Base-by-base conservation (phyloP, 2,329 filamentous ascomycete species). In the Talaromyces rugulosus region DNA sequence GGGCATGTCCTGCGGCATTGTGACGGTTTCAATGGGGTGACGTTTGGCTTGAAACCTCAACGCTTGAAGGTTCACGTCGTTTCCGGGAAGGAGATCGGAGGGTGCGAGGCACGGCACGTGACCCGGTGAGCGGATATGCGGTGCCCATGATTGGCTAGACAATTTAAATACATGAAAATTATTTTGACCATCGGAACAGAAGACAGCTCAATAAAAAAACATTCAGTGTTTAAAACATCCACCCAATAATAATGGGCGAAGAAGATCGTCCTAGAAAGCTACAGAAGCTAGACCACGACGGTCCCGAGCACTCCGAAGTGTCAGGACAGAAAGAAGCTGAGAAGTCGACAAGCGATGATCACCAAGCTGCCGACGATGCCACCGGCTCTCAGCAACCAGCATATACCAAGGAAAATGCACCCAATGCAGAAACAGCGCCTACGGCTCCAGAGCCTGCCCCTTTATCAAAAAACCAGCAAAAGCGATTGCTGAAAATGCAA, bases 1-100 rank as follows among this genome's bases (percentile, higher is more conserved):
- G 82, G 95, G 95, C 87, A 99, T 91, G 84, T 99, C 95, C 85
- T 98, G 93, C 83, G 90, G 88, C 94, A 98, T 97, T 74, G 68
- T 88, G 72, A 65, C 64, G 67, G 65, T 57, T 61, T 62, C 61
- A 57, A 62, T 59, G 57, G 51, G 63, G 44, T 64, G 65, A 61
- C 61, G 66, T 67, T 65, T 66, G 65, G 65, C 55, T 18, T 57
- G 36, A 61, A 56, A 42, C 51, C 9, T 51, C 52, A 56, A 50
- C 55, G 40, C 53, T 61, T 47, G 59, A n/a, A 56, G 42, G 6
- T 44, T 40, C 44, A 27, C 42, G 56, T 59, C 31, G 61, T 53
- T 60, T 56, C 60, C 67, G 64, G 64, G 68, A 65, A 60, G 75
- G 42, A 62, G 59, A 44, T 36, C 63, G 52, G 42, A 54, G 40